Evolutionary conservation across 148 eudicot species (phyloP).

Genomic region (Fagopyrum esculentum): DNA sequence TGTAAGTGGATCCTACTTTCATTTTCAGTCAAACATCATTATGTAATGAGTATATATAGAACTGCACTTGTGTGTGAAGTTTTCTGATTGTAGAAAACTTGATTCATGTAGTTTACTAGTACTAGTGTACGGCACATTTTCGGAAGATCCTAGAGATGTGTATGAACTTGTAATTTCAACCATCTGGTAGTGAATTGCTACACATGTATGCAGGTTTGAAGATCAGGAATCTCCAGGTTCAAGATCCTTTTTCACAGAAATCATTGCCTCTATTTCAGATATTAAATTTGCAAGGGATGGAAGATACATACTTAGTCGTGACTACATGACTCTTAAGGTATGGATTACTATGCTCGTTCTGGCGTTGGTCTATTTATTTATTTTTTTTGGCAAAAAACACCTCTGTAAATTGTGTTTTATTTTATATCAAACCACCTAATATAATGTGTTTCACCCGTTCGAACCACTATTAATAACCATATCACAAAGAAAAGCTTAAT

Average conservation of each 20-base stretch:
- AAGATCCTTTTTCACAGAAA: constrained; percentile 72
- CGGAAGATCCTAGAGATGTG: background rate
- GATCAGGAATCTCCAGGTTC: constrained; percentile 66
- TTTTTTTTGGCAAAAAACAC: too few relatives aligned
- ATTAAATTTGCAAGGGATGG: constrained; percentile 66
- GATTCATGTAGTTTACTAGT: background rate
- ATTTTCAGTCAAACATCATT: background rate
- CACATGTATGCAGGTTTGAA: constrained; percentile 43
- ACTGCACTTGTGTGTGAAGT: background rate
- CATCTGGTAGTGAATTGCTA: background rate
- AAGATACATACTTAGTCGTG: constrained; percentile 65
- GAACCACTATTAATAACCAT: too few relatives aligned
- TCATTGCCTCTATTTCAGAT: constrained; percentile 71
- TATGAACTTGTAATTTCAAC: constrained; percentile 8
- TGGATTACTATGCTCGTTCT: background rate
- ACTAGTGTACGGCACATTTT: background rate
- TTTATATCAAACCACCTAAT: too few relatives aligned
- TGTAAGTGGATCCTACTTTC: constrained; percentile 40
- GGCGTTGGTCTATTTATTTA: background rate
- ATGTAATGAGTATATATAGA: background rate
- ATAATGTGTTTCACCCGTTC: too few relatives aligned
- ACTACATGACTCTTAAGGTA: constrained; percentile 73
- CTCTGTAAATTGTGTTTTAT: too few relatives aligned
- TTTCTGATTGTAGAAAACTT: background rate
- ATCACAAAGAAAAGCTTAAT: too few relatives aligned